Evolutionary conservation across 192 early-diverging fungal species (phyloP).

Genomic region (Podila epigama): DNA sequence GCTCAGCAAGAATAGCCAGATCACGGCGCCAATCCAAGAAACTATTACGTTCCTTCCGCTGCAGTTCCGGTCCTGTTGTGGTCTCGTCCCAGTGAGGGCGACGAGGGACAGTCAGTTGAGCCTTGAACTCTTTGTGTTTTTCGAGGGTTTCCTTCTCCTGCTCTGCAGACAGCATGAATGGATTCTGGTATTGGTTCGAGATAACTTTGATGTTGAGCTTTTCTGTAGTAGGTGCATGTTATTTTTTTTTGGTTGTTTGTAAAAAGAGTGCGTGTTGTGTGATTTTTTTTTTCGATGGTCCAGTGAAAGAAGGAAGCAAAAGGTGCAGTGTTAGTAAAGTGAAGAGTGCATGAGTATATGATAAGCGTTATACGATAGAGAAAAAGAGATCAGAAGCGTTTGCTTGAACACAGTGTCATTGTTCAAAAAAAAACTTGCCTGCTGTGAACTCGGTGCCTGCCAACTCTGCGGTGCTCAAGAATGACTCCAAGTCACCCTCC

Average conservation of each 20-base stretch:
- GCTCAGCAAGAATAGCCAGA: slow-evolving; percentile 90
- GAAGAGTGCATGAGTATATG: too few species aligned
- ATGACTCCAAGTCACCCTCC: slow-evolving; percentile 96
- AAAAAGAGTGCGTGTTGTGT: too few species aligned
- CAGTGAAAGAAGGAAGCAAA: too few species aligned
- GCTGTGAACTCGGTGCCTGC: slow-evolving; percentile 95
- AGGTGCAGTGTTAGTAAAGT: too few species aligned
- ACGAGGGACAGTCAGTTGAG: slow-evolving; percentile 84
- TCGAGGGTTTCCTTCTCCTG: slow-evolving; percentile 80
- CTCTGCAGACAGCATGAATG: slow-evolving; percentile 80
- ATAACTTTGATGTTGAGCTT: slow-evolving; percentile 86
- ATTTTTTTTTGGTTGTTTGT: not conserved
- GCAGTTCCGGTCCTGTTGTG: slow-evolving; percentile 84
- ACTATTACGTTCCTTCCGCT: slow-evolving; percentile 80
- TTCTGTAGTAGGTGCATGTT: slow-evolving; percentile 52
- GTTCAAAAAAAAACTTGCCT: slow-evolving; percentile 59
- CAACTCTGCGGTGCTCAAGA: slow-evolving; percentile 92
- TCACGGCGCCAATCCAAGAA: slow-evolving; percentile 95
- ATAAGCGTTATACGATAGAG: too few species aligned
- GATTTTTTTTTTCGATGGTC: too few species aligned
- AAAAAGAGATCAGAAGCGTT: too few species aligned
- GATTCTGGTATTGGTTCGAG: slow-evolving; percentile 75
- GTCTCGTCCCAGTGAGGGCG: slow-evolving; percentile 86
- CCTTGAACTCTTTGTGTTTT: slow-evolving; percentile 79
- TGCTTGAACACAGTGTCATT: too few species aligned